Evolutionary conservation across 306 rosid species (phyloP).

Genomic region (Vicia faba): DNA sequence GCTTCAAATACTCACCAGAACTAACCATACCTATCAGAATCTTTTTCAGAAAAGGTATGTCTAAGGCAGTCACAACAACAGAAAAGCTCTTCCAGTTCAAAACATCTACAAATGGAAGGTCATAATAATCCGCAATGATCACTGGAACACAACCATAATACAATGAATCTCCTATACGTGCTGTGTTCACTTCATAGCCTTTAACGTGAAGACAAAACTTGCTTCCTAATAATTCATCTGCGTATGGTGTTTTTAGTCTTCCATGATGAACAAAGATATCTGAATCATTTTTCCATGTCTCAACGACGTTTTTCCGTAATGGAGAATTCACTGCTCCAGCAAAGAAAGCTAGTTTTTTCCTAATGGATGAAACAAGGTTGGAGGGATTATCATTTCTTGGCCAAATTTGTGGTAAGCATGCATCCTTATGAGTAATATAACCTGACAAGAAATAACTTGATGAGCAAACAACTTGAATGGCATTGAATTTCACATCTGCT

Average conservation of each 20-base stretch:
- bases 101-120: constrained; percentile 75
- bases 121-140: constrained; percentile 74
- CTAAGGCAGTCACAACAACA: constrained; percentile 54
- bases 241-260: constrained; percentile 75
- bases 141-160: constrained; percentile 89
- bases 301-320: constrained; percentile 50
- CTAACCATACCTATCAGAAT: constrained; percentile 55
- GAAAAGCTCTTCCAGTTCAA: constrained; percentile 76
- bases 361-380: constrained; percentile 56
- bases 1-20: constrained; percentile 47
- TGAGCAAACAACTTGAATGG: constrained; percentile 79
- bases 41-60: constrained; percentile 66
- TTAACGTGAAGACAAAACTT: constrained; percentile 90
- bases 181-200: constrained; percentile 89
- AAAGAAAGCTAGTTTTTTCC: constrained; percentile 78
- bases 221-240: constrained; percentile 71
- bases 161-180: constrained; percentile 74
- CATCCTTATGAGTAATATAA: constrained; percentile 72
- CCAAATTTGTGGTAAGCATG: constrained; percentile 79
- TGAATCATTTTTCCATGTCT: constrained; percentile 67
- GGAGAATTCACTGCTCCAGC: constrained; percentile 80
- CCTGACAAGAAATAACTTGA: constrained; percentile 67
- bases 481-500: constrained; percentile 55
- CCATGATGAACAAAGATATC: constrained; percentile 80
- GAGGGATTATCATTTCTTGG: constrained; percentile 63